Percentiles rank a stretch among this genome's conserved stretches.
These are phyloP conservation scores for Scytalidium lignicola DNA, from an alignment of 2,329 filamentous ascomycete genomes.

Conservation along the genomic window DNA sequence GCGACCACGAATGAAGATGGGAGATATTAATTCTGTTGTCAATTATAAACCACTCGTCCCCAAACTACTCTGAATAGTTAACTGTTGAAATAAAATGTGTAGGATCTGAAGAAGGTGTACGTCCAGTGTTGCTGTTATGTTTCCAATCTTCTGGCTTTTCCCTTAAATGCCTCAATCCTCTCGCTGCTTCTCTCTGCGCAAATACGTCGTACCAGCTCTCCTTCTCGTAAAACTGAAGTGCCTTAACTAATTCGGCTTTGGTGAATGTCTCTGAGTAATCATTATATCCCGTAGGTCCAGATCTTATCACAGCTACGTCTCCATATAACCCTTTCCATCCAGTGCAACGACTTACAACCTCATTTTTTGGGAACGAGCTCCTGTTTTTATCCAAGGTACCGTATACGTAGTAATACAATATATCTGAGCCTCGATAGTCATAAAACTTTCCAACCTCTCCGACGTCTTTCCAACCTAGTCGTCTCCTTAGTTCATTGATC, in stretches of 20 bases:
- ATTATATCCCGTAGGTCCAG: background rate
- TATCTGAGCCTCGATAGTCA: background rate
- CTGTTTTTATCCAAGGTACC: background rate
- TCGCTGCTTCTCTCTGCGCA: background rate
- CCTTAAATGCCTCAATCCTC: too few relatives aligned
- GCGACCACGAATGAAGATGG: too few relatives aligned
- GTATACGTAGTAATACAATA: background rate
- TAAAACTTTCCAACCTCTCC: background rate
- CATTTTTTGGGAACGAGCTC: background rate
- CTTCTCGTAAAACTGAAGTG: constrained; percentile 1
- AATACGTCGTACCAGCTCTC: background rate
- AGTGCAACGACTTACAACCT: background rate
- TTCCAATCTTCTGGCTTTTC: too few relatives aligned
- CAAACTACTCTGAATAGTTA: too few relatives aligned
- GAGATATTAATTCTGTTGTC: too few relatives aligned
- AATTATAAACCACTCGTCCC: too few relatives aligned
- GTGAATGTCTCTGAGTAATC: background rate
- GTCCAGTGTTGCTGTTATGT: too few relatives aligned
- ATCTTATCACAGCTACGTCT: background rate
- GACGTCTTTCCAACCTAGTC: background rate
- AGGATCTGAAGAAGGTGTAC: too few relatives aligned
- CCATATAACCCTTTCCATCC: background rate
- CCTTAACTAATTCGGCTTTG: background rate
- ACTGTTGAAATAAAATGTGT: too few relatives aligned
- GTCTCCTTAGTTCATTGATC: background rate